Conservation (phyloP, 208 protist species). For the Porcisia hertigi region DNA sequence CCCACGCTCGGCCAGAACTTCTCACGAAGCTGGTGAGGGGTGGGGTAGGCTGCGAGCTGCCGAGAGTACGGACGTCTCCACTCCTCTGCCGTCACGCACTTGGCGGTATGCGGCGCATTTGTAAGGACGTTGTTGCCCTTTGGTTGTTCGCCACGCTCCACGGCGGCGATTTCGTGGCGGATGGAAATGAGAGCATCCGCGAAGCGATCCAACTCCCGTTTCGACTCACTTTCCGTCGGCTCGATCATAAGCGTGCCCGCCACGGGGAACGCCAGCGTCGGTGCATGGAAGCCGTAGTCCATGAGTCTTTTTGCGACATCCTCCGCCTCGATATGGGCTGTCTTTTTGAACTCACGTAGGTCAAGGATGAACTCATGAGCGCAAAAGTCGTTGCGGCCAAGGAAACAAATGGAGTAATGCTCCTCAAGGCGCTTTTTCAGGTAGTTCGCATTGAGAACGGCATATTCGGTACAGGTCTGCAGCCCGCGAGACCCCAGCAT, state of each 20-base stretch:
- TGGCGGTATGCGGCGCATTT: slow-evolving; percentile 96
- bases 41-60: slow-evolving; percentile 94
- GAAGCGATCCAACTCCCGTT: slow-evolving; percentile 95
- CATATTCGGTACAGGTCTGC: slow-evolving; percentile 91
- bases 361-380: slow-evolving; percentile 99
- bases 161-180: slow-evolving; percentile 94
- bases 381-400: slow-evolving; percentile 68
- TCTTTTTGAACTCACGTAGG: slow-evolving; percentile 92
- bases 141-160: slow-evolving; percentile 90
- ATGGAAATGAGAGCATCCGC: slow-evolving; percentile 96
- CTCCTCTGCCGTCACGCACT: slow-evolving; percentile 69
- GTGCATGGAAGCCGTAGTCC: slow-evolving; percentile 97
- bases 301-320: slow-evolving; percentile 98
- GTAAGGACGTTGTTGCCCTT: slow-evolving; percentile 95
- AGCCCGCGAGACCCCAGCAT: slow-evolving; percentile 95
- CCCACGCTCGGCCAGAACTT: slow-evolving; percentile 96
- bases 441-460: slow-evolving; percentile 99
- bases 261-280: slow-evolving; percentile 95
- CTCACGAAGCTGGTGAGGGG: slow-evolving; percentile 56
- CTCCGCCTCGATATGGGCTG: slow-evolving; percentile 92
- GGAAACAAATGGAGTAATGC: slow-evolving; percentile 96
- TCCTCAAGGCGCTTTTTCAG: slow-evolving; percentile 93
- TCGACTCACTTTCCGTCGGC: slow-evolving; percentile 97
- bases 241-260: slow-evolving; percentile 97
- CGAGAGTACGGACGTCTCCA: slow-evolving; percentile 95